Percentiles rank a stretch among this genome's conserved stretches.
Conservation (phyloP, 192 early-diverging fungal genomes). For the Backusella australiensis region DNA sequence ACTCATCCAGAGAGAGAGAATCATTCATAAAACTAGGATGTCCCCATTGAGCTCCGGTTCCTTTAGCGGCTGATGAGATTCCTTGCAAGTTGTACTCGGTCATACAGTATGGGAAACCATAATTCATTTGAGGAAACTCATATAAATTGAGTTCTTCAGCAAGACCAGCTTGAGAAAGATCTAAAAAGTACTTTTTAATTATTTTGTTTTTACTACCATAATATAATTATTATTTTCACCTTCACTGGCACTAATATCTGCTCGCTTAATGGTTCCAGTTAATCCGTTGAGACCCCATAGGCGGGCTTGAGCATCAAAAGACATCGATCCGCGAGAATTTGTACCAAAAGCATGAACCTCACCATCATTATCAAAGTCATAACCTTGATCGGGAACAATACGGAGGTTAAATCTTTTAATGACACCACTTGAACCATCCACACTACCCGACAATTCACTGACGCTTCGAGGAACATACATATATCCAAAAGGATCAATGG, state of each 20-base stretch:
- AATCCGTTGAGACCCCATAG: constrained; percentile 26
- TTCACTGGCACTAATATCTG: constrained; percentile 9
- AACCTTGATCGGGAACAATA: constrained; percentile 16
- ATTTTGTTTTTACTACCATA: background rate
- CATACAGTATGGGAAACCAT: constrained; percentile 28
- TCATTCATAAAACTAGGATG: constrained; percentile 17
- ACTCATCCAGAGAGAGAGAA: background rate
- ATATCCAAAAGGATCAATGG: constrained; percentile 30
- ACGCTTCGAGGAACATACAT: constrained; percentile 21
- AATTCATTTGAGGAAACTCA: constrained; percentile 14
- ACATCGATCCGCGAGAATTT: constrained; percentile 24
- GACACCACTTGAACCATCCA: constrained; percentile 1
- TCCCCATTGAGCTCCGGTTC: constrained; percentile 9
- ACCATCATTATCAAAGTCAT: constrained; percentile 29
- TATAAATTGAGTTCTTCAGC: constrained; percentile 31
- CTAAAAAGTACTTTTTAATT: background rate
- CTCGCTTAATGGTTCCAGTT: background rate
- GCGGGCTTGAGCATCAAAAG: constrained; percentile 30
- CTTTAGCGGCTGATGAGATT: background rate
- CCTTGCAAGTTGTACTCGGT: constrained; percentile 9
- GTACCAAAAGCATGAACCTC: constrained; percentile 20
- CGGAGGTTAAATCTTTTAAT: constrained; percentile 30
- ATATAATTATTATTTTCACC: background rate
- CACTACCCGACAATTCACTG: background rate
- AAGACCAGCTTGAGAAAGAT: background rate